Conservation (phyloP, 352 stramenopile species). For the Globisporangium irregulare region DNA sequence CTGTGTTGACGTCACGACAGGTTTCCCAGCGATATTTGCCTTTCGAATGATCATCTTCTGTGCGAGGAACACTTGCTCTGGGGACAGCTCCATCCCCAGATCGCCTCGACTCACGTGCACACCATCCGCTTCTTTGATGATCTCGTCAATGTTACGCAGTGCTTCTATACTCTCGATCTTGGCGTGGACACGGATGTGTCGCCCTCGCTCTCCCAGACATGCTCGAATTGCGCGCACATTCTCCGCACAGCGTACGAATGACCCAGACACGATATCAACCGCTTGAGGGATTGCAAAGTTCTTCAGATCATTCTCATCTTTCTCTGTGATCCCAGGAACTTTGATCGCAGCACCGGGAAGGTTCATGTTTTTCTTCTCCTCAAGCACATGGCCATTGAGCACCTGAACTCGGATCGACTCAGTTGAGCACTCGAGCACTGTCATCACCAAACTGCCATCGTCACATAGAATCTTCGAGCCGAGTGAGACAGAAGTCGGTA, state of each 20-base stretch:
- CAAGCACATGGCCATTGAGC: conserved; percentile 88
- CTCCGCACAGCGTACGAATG: conserved; percentile 96
- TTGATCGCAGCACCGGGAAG: conserved; percentile 88
- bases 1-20: conserved; percentile 95
- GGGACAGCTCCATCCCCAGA: conserved; percentile 98
- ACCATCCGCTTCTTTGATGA: conserved; percentile 96
- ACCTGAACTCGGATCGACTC: conserved; percentile 77
- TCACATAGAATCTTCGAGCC: conserved; percentile 95
- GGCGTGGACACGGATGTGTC: conserved; percentile 94
- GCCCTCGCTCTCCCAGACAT: conserved; percentile 80
- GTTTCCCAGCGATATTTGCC: conserved; percentile 96
- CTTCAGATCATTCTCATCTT: conserved; percentile 91
- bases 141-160: conserved; percentile 95
- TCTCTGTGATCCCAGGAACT: conserved; percentile 93
- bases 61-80: conserved; percentile 97
- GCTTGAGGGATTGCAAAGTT: conserved; percentile 96
- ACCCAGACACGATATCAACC: conserved; percentile 98
- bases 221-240: conserved; percentile 92
- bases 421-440: conserved; percentile 76
- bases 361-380: conserved; percentile 98
- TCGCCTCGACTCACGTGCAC: conserved; percentile 99
- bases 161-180: conserved; percentile 99
- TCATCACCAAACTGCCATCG: conserved; percentile 94
- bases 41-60: conserved; percentile 99
- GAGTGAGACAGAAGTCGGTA: conserved; percentile 90